Conservation (phyloP, 2,329 filamentous ascomycete species). For the Myriangium duriaei region DNA sequence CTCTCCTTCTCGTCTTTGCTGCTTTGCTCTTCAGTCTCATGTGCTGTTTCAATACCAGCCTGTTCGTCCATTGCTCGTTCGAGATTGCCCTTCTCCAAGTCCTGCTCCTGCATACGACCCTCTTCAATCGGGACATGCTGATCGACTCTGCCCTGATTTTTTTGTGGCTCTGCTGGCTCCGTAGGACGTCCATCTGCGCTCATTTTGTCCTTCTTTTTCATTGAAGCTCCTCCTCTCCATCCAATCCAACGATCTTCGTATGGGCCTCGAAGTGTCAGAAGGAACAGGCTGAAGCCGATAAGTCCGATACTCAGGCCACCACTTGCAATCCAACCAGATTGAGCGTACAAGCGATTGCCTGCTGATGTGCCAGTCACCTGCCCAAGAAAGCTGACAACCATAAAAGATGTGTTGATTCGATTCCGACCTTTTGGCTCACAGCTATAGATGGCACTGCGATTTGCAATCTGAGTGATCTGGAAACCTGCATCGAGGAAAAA, state of each 20-base stretch:
- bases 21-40: too few relatives aligned
- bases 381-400: conserved; percentile 62
- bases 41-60: too few relatives aligned
- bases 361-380: conserved; percentile 54
- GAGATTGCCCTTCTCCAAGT: background rate
- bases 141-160: too few relatives aligned
- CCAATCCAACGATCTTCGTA: conserved; percentile 47
- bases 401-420: conserved; percentile 69
- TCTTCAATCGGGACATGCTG: too few relatives aligned
- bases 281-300: conserved; percentile 23
- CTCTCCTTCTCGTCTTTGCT: background rate
- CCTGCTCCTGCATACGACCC: too few relatives aligned
- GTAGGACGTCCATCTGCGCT: conserved; percentile 31
- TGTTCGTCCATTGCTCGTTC: background rate
- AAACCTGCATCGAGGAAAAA: conserved; percentile 58
- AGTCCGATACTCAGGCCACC: conserved; percentile 47
- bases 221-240: conserved; percentile 45
- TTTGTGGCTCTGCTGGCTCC: too few relatives aligned
- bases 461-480: conserved; percentile 63
- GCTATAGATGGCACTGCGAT: conserved; percentile 55
- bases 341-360: conserved; percentile 43
- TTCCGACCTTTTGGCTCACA: conserved; percentile 62
- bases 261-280: conserved; percentile 36
- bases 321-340: conserved; percentile 43
- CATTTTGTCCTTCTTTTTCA: conserved; percentile 30